A percentile compares a stretch with the other conserved stretches of the same genome.
phyloP scores from a whole-genome alignment of 2,329 filamentous ascomycete species.

The Zymoseptoria ardabiliae region DNA sequence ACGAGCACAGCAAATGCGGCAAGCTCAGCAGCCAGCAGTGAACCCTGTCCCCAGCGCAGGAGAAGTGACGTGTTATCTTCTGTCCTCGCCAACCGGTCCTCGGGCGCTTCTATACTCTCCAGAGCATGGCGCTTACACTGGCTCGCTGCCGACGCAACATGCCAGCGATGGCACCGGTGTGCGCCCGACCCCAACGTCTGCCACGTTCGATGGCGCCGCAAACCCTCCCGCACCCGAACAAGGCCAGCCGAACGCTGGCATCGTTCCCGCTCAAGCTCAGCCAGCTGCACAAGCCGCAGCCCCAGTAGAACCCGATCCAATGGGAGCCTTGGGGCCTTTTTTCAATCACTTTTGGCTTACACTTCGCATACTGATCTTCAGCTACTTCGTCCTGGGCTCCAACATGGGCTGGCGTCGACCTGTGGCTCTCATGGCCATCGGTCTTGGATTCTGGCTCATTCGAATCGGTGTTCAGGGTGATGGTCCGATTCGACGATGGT shows the following conservation, averaged over 20 bases:
- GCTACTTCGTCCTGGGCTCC: slow-evolving; percentile 49
- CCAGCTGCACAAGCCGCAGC: slow-evolving; percentile 9
- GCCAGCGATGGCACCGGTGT: background rate
- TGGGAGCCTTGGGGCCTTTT: slow-evolving; percentile 27
- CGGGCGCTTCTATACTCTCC: slow-evolving; percentile 40
- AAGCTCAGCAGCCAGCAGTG: slow-evolving; percentile 15
- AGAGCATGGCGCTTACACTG: slow-evolving; percentile 26
- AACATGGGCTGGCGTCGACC: slow-evolving; percentile 39
- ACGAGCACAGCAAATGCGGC: slow-evolving; percentile 6
- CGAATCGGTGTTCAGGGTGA: slow-evolving; percentile 37
- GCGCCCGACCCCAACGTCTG: slow-evolving; percentile 13
- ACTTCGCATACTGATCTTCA: slow-evolving; percentile 50
- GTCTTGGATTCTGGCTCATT: slow-evolving; percentile 35
- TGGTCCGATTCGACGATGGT: slow-evolving; percentile 35
- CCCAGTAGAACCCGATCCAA: slow-evolving; percentile 7
- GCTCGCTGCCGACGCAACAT: slow-evolving; percentile 1
- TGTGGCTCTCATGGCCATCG: slow-evolving; percentile 34
- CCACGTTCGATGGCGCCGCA: background rate
- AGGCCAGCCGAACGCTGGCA: slow-evolving; percentile 9
- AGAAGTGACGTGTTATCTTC: slow-evolving; percentile 33
- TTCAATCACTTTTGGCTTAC: slow-evolving; percentile 49
- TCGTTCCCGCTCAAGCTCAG: slow-evolving; percentile 11
- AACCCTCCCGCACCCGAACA: slow-evolving; percentile 3
- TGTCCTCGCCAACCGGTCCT: slow-evolving; percentile 40
- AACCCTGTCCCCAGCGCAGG: background rate